These are phyloP conservation scores for Polyplosphaeria fusca DNA, from an alignment of 495 filamentous ascomycete genomes.

Conservation along the genomic window DNA sequence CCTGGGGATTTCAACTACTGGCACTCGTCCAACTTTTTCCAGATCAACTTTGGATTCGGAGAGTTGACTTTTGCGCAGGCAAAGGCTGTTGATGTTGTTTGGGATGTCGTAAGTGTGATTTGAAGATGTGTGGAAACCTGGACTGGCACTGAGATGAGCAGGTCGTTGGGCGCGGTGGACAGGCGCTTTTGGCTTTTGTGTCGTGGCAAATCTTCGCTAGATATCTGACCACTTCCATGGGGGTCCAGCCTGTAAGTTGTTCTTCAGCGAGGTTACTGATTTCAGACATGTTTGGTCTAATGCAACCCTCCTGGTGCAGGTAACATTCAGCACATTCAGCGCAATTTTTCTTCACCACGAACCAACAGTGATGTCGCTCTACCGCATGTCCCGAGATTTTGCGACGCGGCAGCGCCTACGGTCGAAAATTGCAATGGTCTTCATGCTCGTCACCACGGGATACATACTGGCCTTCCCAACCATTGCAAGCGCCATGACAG, in stretches of 20 bases:
- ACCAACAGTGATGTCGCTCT: neutral
- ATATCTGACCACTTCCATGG: conserved; percentile 30
- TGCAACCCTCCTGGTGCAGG: too few species aligned
- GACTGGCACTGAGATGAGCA: neutral
- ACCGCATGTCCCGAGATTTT: neutral
- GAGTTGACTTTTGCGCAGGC: conserved; percentile 31
- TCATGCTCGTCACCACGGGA: conserved; percentile 18
- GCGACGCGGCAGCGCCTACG: conserved; percentile 1
- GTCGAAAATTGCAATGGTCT: conserved; percentile 13
- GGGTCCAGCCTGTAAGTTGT: conserved; percentile 22
- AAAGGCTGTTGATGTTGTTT: conserved; percentile 36
- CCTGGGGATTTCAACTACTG: conserved; percentile 1
- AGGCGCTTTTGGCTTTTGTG: conserved; percentile 27
- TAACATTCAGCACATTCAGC: conserved; percentile 28
- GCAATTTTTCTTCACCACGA: conserved; percentile 18
- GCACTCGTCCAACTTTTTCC: conserved; percentile 25
- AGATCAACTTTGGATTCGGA: conserved; percentile 31
- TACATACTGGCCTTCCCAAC: conserved; percentile 38
- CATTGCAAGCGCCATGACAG: conserved; percentile 37
- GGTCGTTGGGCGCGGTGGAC: conserved; percentile 29
- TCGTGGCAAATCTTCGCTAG: conserved; percentile 32
- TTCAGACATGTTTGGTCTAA: too few species aligned
- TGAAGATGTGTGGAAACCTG: neutral
- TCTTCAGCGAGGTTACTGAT: too few species aligned
- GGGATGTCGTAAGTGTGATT: conserved; percentile 34